Evolutionary conservation across 176 grass and related monocot species (phyloP).

Genomic region (Bolboschoenus planiculmis): DNA sequence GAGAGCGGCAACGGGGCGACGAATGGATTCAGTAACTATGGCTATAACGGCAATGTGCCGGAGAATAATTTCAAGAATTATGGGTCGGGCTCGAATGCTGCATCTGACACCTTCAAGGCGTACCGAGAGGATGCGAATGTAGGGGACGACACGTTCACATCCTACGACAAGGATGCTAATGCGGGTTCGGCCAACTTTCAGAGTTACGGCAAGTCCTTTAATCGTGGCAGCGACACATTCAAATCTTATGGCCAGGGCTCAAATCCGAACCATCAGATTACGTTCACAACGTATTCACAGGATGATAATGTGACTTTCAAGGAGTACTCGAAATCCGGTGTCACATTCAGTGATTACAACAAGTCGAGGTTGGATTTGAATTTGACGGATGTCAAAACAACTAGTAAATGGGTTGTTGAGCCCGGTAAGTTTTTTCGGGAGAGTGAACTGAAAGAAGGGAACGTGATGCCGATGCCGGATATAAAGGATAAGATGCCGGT

Average conservation of each 20-base stretch:
- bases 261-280: slow-evolving; percentile 59
- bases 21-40: slow-evolving; percentile 51
- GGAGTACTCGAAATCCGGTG: slow-evolving; percentile 45
- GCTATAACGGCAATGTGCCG: slow-evolving; percentile 42
- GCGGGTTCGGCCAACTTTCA: slow-evolving; percentile 47
- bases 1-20: slow-evolving; percentile 61
- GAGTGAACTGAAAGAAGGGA: slow-evolving; percentile 43
- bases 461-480: slow-evolving; percentile 70
- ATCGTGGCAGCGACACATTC: slow-evolving; percentile 38
- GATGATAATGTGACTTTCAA: slow-evolving; percentile 55
- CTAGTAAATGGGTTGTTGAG: slow-evolving; percentile 55
- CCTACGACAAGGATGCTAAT: slow-evolving; percentile 68
- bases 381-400: background rate
- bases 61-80: slow-evolving; percentile 61
- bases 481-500: slow-evolving; percentile 64
- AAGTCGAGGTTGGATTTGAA: background rate
- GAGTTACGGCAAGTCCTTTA: slow-evolving; percentile 57
- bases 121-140: slow-evolving; percentile 66
- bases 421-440: slow-evolving; percentile 78
- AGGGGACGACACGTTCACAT: slow-evolving; percentile 58
- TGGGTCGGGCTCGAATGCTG: slow-evolving; percentile 52
- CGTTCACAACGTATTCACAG: slow-evolving; percentile 41
- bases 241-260: slow-evolving; percentile 62
- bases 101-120: slow-evolving; percentile 49
- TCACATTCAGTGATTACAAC: slow-evolving; percentile 50